These are phyloP conservation scores for Trichosporon coremiiforme DNA, from an alignment of 1,284 basidiomycete genomes.

Conservation along the genomic window DNA sequence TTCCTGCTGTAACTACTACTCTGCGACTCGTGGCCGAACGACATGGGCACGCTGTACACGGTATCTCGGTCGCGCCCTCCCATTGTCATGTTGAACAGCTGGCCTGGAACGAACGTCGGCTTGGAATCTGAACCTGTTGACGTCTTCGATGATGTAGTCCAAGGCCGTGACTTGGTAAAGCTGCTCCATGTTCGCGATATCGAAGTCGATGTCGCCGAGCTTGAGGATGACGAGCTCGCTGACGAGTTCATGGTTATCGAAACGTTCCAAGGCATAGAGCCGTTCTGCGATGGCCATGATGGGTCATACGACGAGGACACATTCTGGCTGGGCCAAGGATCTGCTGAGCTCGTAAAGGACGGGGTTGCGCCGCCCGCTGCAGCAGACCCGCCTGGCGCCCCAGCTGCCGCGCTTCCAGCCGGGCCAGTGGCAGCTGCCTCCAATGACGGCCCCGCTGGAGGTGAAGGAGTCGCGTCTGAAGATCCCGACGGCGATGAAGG, in stretches of 20 bases:
- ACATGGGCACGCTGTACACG: slow-evolving; percentile 46
- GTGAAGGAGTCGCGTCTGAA: neutral
- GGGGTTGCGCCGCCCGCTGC: neutral
- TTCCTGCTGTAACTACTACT: slow-evolving; percentile 24
- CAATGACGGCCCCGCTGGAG: neutral
- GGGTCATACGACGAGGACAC: neutral
- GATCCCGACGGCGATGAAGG: neutral
- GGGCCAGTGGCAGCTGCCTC: neutral
- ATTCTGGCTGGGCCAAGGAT: neutral
- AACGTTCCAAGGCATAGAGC: neutral
- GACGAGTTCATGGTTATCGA: neutral
- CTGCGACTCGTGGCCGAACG: slow-evolving; percentile 41
- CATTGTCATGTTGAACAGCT: slow-evolving; percentile 44
- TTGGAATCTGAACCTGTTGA: slow-evolving; percentile 23
- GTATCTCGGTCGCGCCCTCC: slow-evolving; percentile 43
- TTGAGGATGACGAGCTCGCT: neutral
- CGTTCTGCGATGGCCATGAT: neutral
- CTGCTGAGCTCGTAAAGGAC: neutral
- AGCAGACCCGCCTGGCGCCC: neutral
- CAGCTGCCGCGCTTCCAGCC: neutral
- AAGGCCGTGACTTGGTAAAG: slow-evolving; percentile 24
- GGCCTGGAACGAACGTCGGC: slow-evolving; percentile 46
- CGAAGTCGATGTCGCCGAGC: slow-evolving; percentile 14
- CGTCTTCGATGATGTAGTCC: slow-evolving; percentile 28
- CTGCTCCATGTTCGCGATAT: slow-evolving; percentile 10